Base-by-base conservation (phyloP, 306 rosid species). In the Medicago ruthenica region DNA sequence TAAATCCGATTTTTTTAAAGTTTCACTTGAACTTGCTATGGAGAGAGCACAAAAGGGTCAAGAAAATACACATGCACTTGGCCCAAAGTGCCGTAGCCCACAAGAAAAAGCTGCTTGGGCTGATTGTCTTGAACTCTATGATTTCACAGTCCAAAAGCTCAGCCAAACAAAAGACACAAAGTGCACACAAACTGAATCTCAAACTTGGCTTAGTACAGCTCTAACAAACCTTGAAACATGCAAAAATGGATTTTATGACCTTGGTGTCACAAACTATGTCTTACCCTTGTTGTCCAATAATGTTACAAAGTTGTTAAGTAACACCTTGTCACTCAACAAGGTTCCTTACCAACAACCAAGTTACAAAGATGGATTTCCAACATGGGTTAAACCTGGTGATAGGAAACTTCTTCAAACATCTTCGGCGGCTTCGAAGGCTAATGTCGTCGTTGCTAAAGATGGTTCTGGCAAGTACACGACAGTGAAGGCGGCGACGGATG, bases 181-280 rank as follows among this genome's bases (percentile, higher is more conserved):
- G 11, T 84, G 85, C 76, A 71, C 84, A 37, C 83, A 91, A 18
- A 45, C 59, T 5, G 93, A 91, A n/a, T 36, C 81, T 1, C 93
- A 91, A 37, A 85, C 93, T 0, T 88, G 93, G 96, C 85, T 91
- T 17, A 91, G 96, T 88, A 85, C 96, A 0, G 96, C 96, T 12
- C 78, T 91, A 1, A 91, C 96, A 0, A 88, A 91, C 76, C 85
- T 93, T 1, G 96, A 90, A n/a, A 93, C 96, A 6, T 93, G 98
- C 71, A 82, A 21, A 3, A 54, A 34, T 1, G 95, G 98, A 34
- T 81, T 93, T 21, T 18, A 73, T 2, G 98, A 93, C 63, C 85
- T 90, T 11, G 89, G 91, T 0, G 91, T 81, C 11, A 16, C 82
- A 0, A 80, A 82, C 18, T 58, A 79, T 17, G 24, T 86, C 1